Conservation (phyloP, 2,329 filamentous ascomycete genomes). For the Aureobasidium sp. region DNA sequence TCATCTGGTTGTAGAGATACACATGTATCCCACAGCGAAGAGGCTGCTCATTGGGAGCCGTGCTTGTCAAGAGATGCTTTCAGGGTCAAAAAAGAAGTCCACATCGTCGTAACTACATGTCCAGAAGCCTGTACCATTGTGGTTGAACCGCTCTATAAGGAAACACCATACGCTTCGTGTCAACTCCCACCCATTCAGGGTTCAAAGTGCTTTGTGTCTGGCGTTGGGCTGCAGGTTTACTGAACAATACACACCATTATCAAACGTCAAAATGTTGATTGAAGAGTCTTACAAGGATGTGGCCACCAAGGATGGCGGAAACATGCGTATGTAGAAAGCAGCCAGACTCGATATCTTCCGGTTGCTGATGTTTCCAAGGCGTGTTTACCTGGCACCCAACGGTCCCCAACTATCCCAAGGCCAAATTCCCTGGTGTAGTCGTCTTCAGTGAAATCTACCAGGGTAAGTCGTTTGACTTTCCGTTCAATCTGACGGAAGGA, state of each 20-base stretch:
- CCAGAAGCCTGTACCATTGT: neutral
- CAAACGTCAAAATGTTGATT: slow-evolving; percentile 44
- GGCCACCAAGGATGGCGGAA: slow-evolving; percentile 48
- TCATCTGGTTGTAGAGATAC: neutral
- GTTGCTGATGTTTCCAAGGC: slow-evolving; percentile 43
- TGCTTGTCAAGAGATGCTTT: neutral
- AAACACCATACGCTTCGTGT: neutral
- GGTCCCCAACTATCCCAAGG: slow-evolving; percentile 77
- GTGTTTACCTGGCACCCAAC: slow-evolving; percentile 84
- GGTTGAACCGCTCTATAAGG: neutral
- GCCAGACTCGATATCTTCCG: neutral
- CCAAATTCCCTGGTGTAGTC: slow-evolving; percentile 79
- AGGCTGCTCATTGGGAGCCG: no score
- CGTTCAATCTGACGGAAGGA: neutral
- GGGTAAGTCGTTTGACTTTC: slow-evolving; percentile 43
- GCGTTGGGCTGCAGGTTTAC: neutral
- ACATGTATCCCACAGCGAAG: neutral
- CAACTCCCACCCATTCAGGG: neutral
- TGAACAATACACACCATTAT: neutral
- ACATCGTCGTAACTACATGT: neutral
- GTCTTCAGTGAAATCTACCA: slow-evolving; percentile 95
- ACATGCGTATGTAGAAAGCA: slow-evolving; percentile 42
- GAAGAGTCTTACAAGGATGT: slow-evolving; percentile 52
- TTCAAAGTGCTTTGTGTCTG: neutral
- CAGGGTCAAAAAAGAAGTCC: rapidly evolving